A percentile compares a stretch with the other conserved stretches of the same genome.
phyloP scores from a whole-genome alignment of 2,329 filamentous ascomycete species.

The Bipolaris victoriae region DNA sequence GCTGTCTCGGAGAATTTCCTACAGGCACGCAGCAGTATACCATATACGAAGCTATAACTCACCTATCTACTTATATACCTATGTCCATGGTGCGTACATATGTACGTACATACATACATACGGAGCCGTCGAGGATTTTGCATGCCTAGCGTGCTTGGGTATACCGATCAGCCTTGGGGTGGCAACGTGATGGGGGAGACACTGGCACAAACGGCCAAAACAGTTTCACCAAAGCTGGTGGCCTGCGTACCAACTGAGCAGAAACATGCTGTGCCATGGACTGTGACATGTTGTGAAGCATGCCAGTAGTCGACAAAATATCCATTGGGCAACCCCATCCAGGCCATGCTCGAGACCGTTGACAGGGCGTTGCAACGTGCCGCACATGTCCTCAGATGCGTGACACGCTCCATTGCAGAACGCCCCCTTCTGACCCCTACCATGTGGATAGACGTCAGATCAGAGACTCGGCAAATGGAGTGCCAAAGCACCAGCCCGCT shows the following conservation, averaged over 20 bases:
- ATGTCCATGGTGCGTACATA: neutral
- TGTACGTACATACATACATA: neutral
- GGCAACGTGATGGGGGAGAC: neutral
- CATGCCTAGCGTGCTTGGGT: neutral
- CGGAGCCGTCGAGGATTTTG: neutral
- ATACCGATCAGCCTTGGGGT: conserved; percentile 5
- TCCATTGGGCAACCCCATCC: conserved; percentile 10
- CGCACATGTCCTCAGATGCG: neutral
- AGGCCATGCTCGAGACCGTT: conserved; percentile 11
- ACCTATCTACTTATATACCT: neutral
- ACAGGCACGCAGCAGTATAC: neutral
- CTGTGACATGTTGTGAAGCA: conserved; percentile 14
- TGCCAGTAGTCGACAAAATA: conserved; percentile 5
- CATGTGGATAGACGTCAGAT: neutral
- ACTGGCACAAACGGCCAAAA: conserved; percentile 4
- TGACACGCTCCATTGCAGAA: neutral
- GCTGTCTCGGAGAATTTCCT: neutral
- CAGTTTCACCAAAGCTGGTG: neutral
- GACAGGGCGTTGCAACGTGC: conserved; percentile 18
- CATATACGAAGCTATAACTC: neutral
- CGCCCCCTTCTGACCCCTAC: neutral
- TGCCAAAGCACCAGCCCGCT: neutral
- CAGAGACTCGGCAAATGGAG: neutral
- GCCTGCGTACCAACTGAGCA: neutral
- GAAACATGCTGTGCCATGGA: neutral